Conservation (phyloP, 768 basidiomycete genomes). For the Pulveroboletus frians region DNA sequence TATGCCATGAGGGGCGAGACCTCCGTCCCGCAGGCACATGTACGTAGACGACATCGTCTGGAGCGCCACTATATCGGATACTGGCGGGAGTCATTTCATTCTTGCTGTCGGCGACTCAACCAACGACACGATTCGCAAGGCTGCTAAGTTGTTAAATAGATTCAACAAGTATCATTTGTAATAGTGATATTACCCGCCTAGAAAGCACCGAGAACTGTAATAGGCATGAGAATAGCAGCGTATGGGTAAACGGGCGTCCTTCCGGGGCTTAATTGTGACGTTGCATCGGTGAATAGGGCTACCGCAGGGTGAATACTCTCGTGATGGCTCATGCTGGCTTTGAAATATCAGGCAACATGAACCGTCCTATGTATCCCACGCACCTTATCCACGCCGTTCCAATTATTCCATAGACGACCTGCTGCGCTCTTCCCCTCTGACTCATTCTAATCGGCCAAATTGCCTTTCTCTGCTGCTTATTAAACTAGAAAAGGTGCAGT, state of each 20-base stretch:
- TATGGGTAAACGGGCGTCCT: no score
- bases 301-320: no score
- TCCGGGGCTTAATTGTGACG: background rate
- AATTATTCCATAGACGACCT: no score
- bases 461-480: no score
- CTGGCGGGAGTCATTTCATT: background rate
- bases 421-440: no score
- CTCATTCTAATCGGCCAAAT: no score
- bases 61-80: background rate
- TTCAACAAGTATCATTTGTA: background rate
- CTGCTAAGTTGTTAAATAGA: background rate
- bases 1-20: background rate
- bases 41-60: background rate
- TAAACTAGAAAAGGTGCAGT: no score
- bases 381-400: no score
- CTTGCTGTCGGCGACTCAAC: background rate
- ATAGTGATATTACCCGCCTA: background rate
- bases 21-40: background rate
- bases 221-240: background rate
- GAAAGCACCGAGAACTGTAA: background rate
- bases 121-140: background rate
- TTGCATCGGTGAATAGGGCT: background rate
- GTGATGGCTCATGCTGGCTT: no score
- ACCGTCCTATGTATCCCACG: no score
- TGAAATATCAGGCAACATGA: no score